Conservation (phyloP, 75 land plant species). For the Pinus tabuliformis region DNA sequence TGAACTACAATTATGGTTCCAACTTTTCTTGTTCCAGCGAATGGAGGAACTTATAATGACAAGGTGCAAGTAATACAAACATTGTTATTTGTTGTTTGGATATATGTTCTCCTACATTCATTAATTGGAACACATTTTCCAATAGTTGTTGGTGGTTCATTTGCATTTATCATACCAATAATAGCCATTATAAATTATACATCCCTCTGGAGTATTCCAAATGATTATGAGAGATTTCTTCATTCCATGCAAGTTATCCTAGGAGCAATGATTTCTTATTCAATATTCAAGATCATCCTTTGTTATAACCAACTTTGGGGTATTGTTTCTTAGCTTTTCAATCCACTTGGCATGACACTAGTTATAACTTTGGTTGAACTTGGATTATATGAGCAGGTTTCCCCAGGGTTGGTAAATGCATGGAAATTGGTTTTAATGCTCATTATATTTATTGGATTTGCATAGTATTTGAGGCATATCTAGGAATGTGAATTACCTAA, state of each 20-base stretch:
- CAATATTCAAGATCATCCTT: slow-evolving; percentile 63
- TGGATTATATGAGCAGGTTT: slow-evolving; percentile 85
- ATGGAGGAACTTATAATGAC: slow-evolving; percentile 64
- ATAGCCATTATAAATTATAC: neutral
- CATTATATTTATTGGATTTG: slow-evolving; percentile 31
- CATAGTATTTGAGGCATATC: slow-evolving; percentile 78
- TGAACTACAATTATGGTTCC: slow-evolving; percentile 92
- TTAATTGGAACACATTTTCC: slow-evolving; percentile 50
- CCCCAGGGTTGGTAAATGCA: slow-evolving; percentile 49
- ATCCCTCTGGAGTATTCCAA: neutral
- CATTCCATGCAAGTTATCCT: slow-evolving; percentile 74
- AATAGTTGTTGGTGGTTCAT: slow-evolving; percentile 42
- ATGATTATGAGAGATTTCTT: slow-evolving; percentile 33
- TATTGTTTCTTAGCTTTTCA: slow-evolving; percentile 60
- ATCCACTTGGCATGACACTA: slow-evolving; percentile 81
- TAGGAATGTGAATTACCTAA: slow-evolving; percentile 40
- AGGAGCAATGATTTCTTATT: slow-evolving; percentile 76
- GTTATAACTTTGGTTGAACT: slow-evolving; percentile 69
- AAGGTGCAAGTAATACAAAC: slow-evolving; percentile 52
- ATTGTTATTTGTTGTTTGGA: slow-evolving; percentile 35
- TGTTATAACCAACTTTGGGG: slow-evolving; percentile 87
- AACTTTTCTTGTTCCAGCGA: slow-evolving; percentile 59
- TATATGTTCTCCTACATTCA: slow-evolving; percentile 44
- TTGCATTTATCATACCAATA: slow-evolving; percentile 27
- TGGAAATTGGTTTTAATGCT: slow-evolving; percentile 43